These are phyloP conservation scores for Fusarium sp. DNA, from an alignment of 2,329 filamentous ascomycete genomes.

Conservation along the genomic window DNA sequence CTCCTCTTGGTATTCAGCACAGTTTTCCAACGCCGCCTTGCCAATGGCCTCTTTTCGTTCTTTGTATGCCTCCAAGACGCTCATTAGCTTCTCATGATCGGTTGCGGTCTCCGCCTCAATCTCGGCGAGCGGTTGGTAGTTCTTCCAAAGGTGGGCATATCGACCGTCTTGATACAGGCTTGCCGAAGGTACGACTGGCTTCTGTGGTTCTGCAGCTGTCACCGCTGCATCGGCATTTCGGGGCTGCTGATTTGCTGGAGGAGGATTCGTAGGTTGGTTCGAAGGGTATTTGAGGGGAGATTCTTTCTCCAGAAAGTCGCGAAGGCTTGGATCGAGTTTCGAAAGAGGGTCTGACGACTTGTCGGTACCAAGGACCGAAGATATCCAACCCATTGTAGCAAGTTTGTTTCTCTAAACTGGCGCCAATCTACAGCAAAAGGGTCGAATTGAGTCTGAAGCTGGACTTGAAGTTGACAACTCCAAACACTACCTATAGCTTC, in stretches of 20 bases:
- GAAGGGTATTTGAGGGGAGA: conserved; percentile 74
- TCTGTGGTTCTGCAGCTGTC: conserved; percentile 24
- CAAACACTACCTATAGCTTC: conserved; percentile 34
- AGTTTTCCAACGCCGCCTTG: conserved; percentile 89
- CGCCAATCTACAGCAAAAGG: background rate
- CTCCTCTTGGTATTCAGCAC: conserved; percentile 84
- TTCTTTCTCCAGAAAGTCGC: conserved; percentile 86
- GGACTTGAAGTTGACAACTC: conserved; percentile 12
- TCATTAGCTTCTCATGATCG: conserved; percentile 81
- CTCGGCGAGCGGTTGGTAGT: conserved; percentile 77
- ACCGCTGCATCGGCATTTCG: conserved; percentile 16
- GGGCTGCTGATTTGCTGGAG: conserved; percentile 13
- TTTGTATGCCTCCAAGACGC: conserved; percentile 86
- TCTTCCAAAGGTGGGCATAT: conserved; percentile 90
- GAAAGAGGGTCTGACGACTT: conserved; percentile 67
- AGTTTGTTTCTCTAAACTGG: background rate
- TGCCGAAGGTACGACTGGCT: conserved; percentile 54
- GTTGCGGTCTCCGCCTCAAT: conserved; percentile 75
- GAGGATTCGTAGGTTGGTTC: conserved; percentile 37
- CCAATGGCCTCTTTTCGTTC: conserved; percentile 81
- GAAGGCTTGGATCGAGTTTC: conserved; percentile 83
- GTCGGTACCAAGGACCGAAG: conserved; percentile 61
- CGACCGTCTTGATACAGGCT: conserved; percentile 69
- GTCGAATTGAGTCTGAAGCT: background rate
- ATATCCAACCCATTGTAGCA: conserved; percentile 65